Evolutionary conservation across 352 stramenopile species (phyloP), one percentile per base, ranked within the genome.

Genomic region (Globisporangium solare): DNA sequence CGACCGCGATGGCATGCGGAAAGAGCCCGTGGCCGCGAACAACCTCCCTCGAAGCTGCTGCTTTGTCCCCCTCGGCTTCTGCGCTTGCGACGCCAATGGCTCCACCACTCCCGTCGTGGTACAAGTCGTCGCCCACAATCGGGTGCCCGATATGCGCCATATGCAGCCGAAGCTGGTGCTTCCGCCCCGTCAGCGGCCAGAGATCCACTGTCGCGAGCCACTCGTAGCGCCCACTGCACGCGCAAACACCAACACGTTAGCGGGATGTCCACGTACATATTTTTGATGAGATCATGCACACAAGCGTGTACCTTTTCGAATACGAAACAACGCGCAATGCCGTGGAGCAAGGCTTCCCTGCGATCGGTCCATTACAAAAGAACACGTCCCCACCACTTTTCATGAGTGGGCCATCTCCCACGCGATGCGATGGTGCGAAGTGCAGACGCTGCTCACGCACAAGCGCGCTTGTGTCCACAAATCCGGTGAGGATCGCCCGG

Each of bases 151-250:
- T 54, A 27, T 46, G 59, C 14, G 77, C 75, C 61, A 76, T 76
- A 60, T 89, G 82, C 21, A 83, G 47, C n/a, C 79, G 71, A 46
- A 92, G 67, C 54, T 92, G 82, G 48, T 92, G 82, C 62, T 79
- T 83, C 32, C 79, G 64, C 1, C 82, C 82, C 14, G 79, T 92
- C 7, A 86, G 61, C 17, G 76, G 76, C 79, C 79, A 89, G 47
- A 89, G 51, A 40, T 88, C 75, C 17, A 86, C 73, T 2, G 78
- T 89, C 39, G 73, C 79, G 46, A 88, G 67, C 71, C 71, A 85
- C 15, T 58, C 66, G 58, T 86, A 88, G 21, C 75, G 66, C 12
- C 67, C 71, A 57, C 75, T 76, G 24, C 14, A 46, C 5, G 24
- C 5, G 24, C 5, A 5, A 27, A 27, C 2, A n/a, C n/a, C n/a